A percentile compares a stretch with the other conserved stretches of the same genome.
Evolutionary conservation across 306 rosid species (phyloP).

Genomic region (Cyamopsis tetragonoloba): DNA sequence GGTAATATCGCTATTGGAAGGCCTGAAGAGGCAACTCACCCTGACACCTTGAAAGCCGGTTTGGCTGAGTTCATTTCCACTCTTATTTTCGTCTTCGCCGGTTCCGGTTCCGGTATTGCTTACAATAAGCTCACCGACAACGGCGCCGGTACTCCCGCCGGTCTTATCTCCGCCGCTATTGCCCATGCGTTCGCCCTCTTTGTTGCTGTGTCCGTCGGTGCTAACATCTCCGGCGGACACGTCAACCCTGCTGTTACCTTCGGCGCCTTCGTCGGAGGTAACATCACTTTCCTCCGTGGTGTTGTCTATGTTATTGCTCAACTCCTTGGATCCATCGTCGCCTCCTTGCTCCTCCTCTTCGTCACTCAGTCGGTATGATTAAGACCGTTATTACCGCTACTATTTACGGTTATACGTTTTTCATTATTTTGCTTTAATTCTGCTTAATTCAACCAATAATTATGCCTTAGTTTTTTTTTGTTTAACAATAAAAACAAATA

Average conservation of each 20-base stretch:
- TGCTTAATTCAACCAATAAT: no score
- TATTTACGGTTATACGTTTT: no score
- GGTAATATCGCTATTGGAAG: constrained; percentile 64
- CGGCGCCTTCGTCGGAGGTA: constrained; percentile 80
- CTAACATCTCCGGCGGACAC: constrained; percentile 94
- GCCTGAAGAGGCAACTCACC: constrained; percentile 54
- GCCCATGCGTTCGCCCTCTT: constrained; percentile 83
- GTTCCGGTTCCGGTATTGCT: constrained; percentile 79
- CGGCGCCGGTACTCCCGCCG: constrained; percentile 53
- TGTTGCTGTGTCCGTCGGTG: constrained; percentile 66
- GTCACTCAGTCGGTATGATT: constrained; percentile 63
- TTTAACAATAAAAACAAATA: no score
- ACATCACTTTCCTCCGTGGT: constrained; percentile 73
- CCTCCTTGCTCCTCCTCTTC: constrained; percentile 54
- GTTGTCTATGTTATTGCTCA: constrained; percentile 80
- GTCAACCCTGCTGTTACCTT: constrained; percentile 96
- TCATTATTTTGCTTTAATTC: no score
- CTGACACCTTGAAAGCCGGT: constrained; percentile 62
- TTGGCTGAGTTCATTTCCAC: constrained; percentile 89
- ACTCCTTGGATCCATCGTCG: constrained; percentile 75
- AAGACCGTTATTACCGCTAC: constrained; percentile 15
- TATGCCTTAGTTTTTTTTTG: no score
- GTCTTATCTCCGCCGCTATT: constrained; percentile 63
- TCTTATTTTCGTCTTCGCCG: constrained; percentile 87
- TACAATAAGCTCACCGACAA: constrained; percentile 64